Base-by-base conservation (phyloP, 1,139 yeast genomes). In the Diutina siamensis region DNA sequence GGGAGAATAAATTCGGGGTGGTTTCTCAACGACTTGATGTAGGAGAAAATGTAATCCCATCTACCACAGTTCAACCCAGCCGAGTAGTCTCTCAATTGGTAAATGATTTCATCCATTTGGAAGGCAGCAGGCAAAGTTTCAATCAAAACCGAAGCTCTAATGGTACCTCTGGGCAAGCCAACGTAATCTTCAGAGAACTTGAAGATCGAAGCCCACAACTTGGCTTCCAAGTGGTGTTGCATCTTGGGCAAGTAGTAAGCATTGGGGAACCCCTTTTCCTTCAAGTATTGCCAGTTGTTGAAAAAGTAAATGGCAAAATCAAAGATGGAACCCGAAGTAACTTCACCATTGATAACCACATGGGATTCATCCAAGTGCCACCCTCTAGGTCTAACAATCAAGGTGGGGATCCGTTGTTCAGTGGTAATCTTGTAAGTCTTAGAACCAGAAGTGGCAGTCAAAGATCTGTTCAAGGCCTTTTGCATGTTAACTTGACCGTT, bases 401-500 rank as follows among this genome's bases (percentile, higher is more conserved):
- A 71, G 45, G 92, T 83, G 50, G 92, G 92, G 49, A 80, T 67
- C 54, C 74, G 78, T 62, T 76, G 71, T 53, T 66, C 69, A 53
- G 61, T 58, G 56, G 80, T 76, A 58, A 83, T 72, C 58, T 73
- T 66, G 65, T 83, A 83, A 50, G 68, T 64, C 65, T 83, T 83
- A 48, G 78, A 76, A 50, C 78, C 76, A 44, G 80, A 68, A 40
- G 63, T 61, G 57, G 73, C 81, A 51, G 71, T 66, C 57, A 83
- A 71, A 58, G 80, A 74, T 57, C 80, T 74, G 64, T 92, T 74
- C 46, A 82, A 75, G 35, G 88, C 97, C 61, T 92, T 97, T 66
- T 79, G 88, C 58, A 92, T 71, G 65, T 92, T 89, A 53, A 84
- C 87, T 68, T 92, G 98, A 48, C 97, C 98, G 47, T 72, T 76